Evolutionary conservation across 257 asterid species (phyloP), one percentile per base, ranked within the genome.

Genomic region (Anisodus tanguticus): DNA sequence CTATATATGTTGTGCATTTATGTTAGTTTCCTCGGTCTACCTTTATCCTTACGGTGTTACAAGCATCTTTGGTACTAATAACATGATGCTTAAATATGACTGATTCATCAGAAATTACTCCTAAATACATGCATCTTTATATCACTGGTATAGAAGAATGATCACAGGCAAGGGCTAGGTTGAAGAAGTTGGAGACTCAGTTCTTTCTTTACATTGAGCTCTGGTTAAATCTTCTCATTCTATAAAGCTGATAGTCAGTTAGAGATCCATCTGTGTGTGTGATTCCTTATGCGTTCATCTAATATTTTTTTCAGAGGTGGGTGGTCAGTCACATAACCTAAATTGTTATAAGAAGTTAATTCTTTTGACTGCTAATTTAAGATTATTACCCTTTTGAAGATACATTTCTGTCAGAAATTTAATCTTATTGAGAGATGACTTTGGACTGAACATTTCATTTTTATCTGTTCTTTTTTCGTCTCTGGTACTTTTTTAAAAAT

Each of bases 381-480:
- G 67, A 60, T 60, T 60, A 60, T 60, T 60, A 60, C 35, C 66
- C 37, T n/a, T 60, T 60, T n/a, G 67, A 60, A 60, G 22, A 60
- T 60, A n/a, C 35, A 60, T 60, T 41, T n/a, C 67, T 60, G 67
- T 19, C 37, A 19, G 37, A 60, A 8, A 10, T n/a, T 60, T 60
- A 59, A 22, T 59, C 31, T 59, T n/a, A 60, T 60, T 60, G 37
- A 19, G 35, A 60, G 13, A 60, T 60, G 67, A 60, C 67, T 60
- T n/a, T 60, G 37, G 67, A 9, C 67, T 60, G 8, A 26, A 60
- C 67, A 60, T 60, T 60, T 60, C 67, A 60, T 60, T 60, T 60
- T 60, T 60, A 22, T 60, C 13, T 19, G 16, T 11, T 60, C 37
- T 60, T 60, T 60, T 8, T 19, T 60, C 3, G 35, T n/a, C 6